These are phyloP conservation scores for Dioszegia aurantiaca DNA, from an alignment of 768 basidiomycete genomes.

Conservation along the genomic window DNA sequence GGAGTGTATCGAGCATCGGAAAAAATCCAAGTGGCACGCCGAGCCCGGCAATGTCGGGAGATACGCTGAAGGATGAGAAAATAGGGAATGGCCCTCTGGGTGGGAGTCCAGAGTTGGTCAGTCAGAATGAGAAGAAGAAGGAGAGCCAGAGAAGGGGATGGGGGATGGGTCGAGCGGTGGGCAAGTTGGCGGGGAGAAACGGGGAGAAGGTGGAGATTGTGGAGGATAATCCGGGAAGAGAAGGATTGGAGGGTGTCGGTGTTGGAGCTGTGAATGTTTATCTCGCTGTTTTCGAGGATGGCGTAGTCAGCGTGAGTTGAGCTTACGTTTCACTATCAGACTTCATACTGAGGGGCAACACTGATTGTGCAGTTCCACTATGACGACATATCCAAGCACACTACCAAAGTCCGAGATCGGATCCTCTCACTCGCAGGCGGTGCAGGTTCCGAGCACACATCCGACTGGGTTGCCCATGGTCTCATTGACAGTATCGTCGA, in stretches of 20 bases:
- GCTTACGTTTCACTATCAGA: no score
- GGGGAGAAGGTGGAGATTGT: conserved; percentile 55
- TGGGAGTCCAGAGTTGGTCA: conserved; percentile 14
- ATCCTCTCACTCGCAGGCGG: conserved; percentile 61
- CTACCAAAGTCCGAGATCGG: conserved; percentile 68
- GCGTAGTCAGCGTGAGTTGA: conserved; percentile 62
- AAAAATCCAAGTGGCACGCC: not conserved
- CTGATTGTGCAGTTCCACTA: conserved; percentile 85
- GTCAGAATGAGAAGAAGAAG: conserved; percentile 22
- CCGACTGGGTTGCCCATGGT: conserved; percentile 89
- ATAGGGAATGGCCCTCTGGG: not conserved
- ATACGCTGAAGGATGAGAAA: conserved; percentile 9
- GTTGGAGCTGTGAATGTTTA: conserved; percentile 83
- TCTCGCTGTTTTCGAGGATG: conserved; percentile 80
- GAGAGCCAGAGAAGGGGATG: conserved; percentile 36
- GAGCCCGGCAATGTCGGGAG: conserved; percentile 4
- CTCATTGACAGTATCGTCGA: conserved; percentile 91
- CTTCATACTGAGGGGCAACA: no score
- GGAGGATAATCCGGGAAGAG: conserved; percentile 55
- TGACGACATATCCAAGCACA: conserved; percentile 82
- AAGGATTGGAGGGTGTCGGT: conserved; percentile 56
- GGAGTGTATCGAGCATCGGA: conserved; percentile 4
- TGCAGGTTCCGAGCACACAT: conserved; percentile 18
- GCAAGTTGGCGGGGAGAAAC: conserved; percentile 26
- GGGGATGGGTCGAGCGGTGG: conserved; percentile 40